These are phyloP conservation scores for Asterophora lycoperdoides DNA, from an alignment of 768 basidiomycete species.

Conservation along the genomic window DNA sequence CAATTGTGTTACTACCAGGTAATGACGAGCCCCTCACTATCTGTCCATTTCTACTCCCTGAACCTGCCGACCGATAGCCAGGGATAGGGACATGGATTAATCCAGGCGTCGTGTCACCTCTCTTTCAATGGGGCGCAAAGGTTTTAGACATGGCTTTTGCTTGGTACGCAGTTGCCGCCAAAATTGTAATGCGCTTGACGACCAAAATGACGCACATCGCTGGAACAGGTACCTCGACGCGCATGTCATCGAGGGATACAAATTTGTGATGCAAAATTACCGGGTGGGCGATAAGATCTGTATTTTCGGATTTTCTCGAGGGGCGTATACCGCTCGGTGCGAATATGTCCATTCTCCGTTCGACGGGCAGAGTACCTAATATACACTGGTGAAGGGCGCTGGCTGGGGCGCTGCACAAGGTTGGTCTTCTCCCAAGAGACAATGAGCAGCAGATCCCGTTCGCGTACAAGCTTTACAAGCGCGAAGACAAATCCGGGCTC, in stretches of 20 bases:
- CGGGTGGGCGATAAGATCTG: slow-evolving; percentile 69
- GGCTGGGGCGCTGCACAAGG: slow-evolving; percentile 71
- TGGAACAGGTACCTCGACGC: slow-evolving; percentile 56
- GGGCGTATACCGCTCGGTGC: slow-evolving; percentile 41
- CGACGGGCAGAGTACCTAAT: neutral
- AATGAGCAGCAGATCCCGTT: slow-evolving; percentile 69
- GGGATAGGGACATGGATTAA: slow-evolving; percentile 50
- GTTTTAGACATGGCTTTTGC: slow-evolving; percentile 67
- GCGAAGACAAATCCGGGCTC: slow-evolving; percentile 40
- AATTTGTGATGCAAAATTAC: slow-evolving; percentile 77
- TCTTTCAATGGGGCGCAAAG: slow-evolving; percentile 56
- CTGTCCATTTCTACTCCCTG: slow-evolving; percentile 26
- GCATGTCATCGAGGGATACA: slow-evolving; percentile 74
- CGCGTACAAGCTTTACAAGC: slow-evolving; percentile 69
- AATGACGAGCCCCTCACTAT: neutral
- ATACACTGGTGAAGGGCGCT: slow-evolving; percentile 47
- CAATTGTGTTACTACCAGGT: slow-evolving; percentile 55
- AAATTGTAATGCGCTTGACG: too few species aligned
- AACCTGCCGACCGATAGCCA: slow-evolving; percentile 24
- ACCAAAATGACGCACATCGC: neutral
- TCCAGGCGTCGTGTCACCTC: slow-evolving; percentile 63
- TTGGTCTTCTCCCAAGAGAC: slow-evolving; percentile 65
- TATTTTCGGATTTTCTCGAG: slow-evolving; percentile 76
- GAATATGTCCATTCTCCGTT: neutral
- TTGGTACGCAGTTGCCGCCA: slow-evolving; percentile 45